phyloP scores from a whole-genome alignment of 345 rosid species.

The Jatropha curcas region DNA sequence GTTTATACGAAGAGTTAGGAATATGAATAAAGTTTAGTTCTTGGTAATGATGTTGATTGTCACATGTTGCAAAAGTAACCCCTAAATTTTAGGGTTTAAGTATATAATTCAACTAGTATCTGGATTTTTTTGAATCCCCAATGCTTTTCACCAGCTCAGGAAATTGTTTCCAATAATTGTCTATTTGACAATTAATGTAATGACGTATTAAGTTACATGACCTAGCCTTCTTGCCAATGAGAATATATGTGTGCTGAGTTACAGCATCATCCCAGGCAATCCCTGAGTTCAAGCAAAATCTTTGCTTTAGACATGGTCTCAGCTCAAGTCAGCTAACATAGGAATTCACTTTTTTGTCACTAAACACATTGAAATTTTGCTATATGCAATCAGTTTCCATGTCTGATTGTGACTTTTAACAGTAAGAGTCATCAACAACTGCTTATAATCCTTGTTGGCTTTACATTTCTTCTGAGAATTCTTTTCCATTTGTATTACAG shows the following conservation, averaged over 20 bases:
- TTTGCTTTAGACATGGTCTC: background rate
- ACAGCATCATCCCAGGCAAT: background rate
- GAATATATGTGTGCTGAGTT: too few relatives aligned
- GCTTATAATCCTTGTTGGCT: background rate
- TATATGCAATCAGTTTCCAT: background rate
- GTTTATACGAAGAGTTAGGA: background rate
- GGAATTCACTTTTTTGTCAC: background rate
- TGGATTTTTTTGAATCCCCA: background rate
- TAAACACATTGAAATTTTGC: background rate
- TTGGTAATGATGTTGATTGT: background rate
- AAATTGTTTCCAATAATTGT: background rate
- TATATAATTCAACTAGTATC: background rate
- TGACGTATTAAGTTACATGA: background rate
- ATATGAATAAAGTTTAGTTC: background rate
- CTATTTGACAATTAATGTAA: background rate
- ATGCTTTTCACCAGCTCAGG: background rate
- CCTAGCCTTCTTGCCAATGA: background rate
- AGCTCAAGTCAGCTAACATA: background rate
- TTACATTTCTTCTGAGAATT: background rate
- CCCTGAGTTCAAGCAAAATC: background rate
- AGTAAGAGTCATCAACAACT: background rate
- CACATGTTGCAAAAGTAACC: background rate
- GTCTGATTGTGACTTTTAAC: background rate
- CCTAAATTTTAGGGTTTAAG: conserved; percentile 1
- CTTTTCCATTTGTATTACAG: background rate